phyloP scores from a whole-genome alignment of 768 basidiomycete genomes.

The Trametopsis cervina region DNA sequence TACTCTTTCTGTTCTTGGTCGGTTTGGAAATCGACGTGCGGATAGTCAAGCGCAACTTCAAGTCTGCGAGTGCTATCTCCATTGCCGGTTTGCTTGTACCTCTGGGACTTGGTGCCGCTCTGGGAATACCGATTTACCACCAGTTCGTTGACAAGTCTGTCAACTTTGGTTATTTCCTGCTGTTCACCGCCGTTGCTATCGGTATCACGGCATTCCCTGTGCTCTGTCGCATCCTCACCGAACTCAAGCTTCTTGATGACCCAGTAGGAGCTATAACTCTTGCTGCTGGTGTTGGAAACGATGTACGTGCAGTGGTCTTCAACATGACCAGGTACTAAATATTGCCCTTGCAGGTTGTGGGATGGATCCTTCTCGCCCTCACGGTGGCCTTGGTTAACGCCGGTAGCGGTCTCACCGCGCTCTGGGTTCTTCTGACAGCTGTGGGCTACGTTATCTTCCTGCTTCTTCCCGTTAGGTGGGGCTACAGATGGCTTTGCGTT shows the following conservation, averaged over 20 bases:
- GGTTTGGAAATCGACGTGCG: conserved; percentile 79
- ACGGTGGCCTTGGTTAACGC: conserved; percentile 83
- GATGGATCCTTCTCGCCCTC: conserved; percentile 80
- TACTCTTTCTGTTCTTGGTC: conserved; percentile 77
- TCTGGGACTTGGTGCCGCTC: conserved; percentile 72
- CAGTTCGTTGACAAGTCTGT: conserved; percentile 52
- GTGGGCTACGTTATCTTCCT: conserved; percentile 63
- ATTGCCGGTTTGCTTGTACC: conserved; percentile 67
- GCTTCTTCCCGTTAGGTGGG: conserved; percentile 56
- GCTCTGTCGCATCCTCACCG: conserved; percentile 78
- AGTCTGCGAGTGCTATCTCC: conserved; percentile 52
- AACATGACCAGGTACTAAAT: conserved; percentile 11
- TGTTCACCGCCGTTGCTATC: conserved; percentile 80
- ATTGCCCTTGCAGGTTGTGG: conserved; percentile 32
- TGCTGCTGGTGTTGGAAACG: conserved; percentile 72
- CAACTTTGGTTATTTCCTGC: conserved; percentile 74
- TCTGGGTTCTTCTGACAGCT: conserved; percentile 71
- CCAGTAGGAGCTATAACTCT: conserved; percentile 79
- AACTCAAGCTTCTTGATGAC: conserved; percentile 75
- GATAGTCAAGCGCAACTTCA: conserved; percentile 57
- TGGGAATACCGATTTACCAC: conserved; percentile 68
- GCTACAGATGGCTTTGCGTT: conserved; percentile 57
- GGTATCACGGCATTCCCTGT: conserved; percentile 82
- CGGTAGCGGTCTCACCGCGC: conserved; percentile 60
- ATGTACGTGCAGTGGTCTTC: conserved; percentile 53